Base-by-base conservation (phyloP, 2,329 filamentous ascomycete genomes). In the Diaporthe sp. region DNA sequence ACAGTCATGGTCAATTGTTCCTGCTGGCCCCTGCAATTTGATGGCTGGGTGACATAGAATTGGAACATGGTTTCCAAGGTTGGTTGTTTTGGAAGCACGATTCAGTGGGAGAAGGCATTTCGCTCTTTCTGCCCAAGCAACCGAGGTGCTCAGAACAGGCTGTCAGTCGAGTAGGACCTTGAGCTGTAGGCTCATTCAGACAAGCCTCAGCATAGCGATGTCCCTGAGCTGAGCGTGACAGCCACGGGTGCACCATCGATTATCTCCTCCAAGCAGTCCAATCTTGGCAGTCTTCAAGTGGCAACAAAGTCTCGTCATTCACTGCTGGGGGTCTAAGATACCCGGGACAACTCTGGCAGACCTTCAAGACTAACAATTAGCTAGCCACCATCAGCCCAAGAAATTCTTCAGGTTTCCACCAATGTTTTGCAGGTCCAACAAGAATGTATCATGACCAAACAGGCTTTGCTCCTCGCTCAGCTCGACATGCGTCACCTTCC, bases 371-470 rank as follows among this genome's bases (percentile, higher is more conserved):
- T 28, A 25, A 8, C 40, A 4, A 60, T 4, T 15, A 28, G 33
- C 35, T 52, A 1, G 17, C 1, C 3, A 19, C 17, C 19, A 33
- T 55, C 42, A 96, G 1, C 89, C 89, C 78, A 99, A 83, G 83
- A 99, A 99, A 78, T 89, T 89, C 79, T 91, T 92, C 61, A 99
- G 86, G 67, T 92, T 94, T 0, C 95, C 95, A 5, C 97, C 97
- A 67, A 99, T 95, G 79, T 98, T 94, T 85, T 98, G 92, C 74
- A 98, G 85, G 84, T 99, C 97, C 57, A 99, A 86, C 80, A 99
- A 84, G 82, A 99, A 99, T 0, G 96, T 98, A 82, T 99, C 97
- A 81, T 99, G 97, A 0, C 97, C 97, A 82, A 99, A 99, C 79
- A 97, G 85, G 80, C 95, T 98, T 84, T 97, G 91, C 85, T 98